phyloP scores from a whole-genome alignment of 2,329 filamentous ascomycete species.

The Aspergillus puulaauensis region DNA sequence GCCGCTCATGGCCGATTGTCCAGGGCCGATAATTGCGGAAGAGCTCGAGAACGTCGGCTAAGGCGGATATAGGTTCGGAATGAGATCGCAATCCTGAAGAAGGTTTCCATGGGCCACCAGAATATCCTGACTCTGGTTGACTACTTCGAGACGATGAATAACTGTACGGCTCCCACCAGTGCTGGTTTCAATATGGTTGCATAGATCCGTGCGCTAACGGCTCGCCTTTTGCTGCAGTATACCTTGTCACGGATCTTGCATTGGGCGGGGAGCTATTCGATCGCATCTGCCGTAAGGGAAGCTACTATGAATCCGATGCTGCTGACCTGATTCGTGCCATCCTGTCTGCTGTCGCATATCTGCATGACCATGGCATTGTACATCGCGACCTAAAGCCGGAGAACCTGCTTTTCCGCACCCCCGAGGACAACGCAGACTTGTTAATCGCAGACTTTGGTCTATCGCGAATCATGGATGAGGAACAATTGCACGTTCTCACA shows the following conservation, averaged over 20 bases:
- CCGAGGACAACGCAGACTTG: conserved; percentile 95
- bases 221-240: conserved; percentile 55
- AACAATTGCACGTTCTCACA: conserved; percentile 95
- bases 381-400: conserved; percentile 97
- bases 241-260: conserved; percentile 94
- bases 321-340: conserved; percentile 93
- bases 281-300: conserved; percentile 96
- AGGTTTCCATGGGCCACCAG: conserved; percentile 98
- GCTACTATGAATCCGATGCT: conserved; percentile 96
- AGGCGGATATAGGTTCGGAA: conserved; percentile 71
- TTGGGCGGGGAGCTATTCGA: conserved; percentile 97
- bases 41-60: conserved; percentile 13
- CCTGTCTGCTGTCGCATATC: conserved; percentile 94
- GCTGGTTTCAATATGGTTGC: neutral
- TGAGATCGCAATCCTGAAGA: conserved; percentile 95
- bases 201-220: conserved; percentile 16
- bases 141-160: conserved; percentile 99
- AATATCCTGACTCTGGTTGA: conserved; percentile 97
- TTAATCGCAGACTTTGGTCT: conserved; percentile 96
- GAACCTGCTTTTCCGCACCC: conserved; percentile 93
- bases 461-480: conserved; percentile 97
- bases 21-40: conserved; percentile 1
- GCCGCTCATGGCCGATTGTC: neutral
- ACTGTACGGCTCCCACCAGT: conserved; percentile 54
- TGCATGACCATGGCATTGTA: conserved; percentile 97